Conservation (phyloP, 768 basidiomycete genomes). For the Leccinum sublutescens region DNA sequence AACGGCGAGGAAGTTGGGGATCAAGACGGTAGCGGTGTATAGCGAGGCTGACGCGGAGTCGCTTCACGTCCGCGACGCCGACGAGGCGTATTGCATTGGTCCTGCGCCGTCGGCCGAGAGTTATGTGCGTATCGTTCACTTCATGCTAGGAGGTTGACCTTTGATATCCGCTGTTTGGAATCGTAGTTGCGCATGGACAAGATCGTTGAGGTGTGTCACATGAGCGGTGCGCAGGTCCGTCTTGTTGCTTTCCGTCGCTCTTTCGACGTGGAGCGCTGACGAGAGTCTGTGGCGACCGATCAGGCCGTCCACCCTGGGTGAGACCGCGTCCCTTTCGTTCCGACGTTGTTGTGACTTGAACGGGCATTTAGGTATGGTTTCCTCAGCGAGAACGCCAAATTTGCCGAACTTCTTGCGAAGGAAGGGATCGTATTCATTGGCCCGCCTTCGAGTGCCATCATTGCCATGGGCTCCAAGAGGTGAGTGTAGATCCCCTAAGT, state of each 20-base stretch:
- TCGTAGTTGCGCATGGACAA: conserved; percentile 79
- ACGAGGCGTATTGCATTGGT: conserved; percentile 91
- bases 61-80: conserved; percentile 82
- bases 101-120: conserved; percentile 87
- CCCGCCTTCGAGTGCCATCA: conserved; percentile 82
- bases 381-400: conserved; percentile 86
- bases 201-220: conserved; percentile 79
- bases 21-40: conserved; percentile 90
- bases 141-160: conserved; percentile 3
- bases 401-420: conserved; percentile 69
- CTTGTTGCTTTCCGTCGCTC: not conserved
- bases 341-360: not conserved
- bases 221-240: conserved; percentile 80
- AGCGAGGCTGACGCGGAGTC: conserved; percentile 82
- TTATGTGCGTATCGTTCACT: conserved; percentile 58
- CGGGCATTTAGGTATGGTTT: conserved; percentile 70
- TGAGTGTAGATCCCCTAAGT: conserved; percentile 26
- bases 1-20: conserved; percentile 83
- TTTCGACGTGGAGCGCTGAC: not conserved
- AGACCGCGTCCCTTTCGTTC: conserved; percentile 4
- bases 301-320: conserved; percentile 94
- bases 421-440: conserved; percentile 90
- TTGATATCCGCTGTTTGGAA: not conserved
- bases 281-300: not conserved
- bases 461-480: conserved; percentile 97